Percentiles rank a stretch among this genome's conserved stretches.
These are phyloP conservation scores for Pythium dissotocum DNA, from an alignment of 352 stramenopile species.

Conservation along the genomic window DNA sequence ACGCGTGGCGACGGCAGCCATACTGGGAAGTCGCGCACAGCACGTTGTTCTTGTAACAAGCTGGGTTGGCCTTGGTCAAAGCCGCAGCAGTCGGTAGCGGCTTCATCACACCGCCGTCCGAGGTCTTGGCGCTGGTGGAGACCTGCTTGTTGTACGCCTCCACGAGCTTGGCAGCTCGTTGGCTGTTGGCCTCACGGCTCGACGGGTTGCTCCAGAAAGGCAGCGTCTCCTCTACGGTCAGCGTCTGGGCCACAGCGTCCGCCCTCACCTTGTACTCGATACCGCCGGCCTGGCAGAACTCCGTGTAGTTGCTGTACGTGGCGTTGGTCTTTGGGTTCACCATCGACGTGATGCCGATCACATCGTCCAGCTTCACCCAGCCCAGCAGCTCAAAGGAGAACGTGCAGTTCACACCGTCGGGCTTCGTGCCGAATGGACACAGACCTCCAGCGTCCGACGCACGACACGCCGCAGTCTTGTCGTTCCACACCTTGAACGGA, in stretches of 20 bases:
- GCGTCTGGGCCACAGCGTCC: constrained; percentile 18
- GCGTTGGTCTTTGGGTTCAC: constrained; percentile 40
- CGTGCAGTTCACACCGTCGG: constrained; percentile 59
- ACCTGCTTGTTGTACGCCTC: constrained; percentile 44
- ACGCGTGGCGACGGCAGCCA: constrained; percentile 54
- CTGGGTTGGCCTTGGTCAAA: constrained; percentile 47
- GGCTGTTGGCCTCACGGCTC: constrained; percentile 43
- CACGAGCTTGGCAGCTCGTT: constrained; percentile 47
- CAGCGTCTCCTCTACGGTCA: constrained; percentile 39
- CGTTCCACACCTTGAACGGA: constrained; percentile 36
- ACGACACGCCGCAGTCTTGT: constrained; percentile 49
- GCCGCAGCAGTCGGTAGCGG: constrained; percentile 39
- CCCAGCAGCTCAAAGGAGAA: constrained; percentile 68
- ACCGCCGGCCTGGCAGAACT: constrained; percentile 58
- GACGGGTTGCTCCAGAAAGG: constrained; percentile 68
- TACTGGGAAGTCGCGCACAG: constrained; percentile 40
- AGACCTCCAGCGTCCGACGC: constrained; percentile 40
- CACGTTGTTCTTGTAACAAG: constrained; percentile 63
- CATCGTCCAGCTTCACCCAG: constrained; percentile 62
- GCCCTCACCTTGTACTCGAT: constrained; percentile 55
- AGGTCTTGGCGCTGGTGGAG: constrained; percentile 28
- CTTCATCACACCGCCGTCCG: constrained; percentile 48
- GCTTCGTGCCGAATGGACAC: constrained; percentile 47
- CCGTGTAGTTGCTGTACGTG: constrained; percentile 45
- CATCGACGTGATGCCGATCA: constrained; percentile 71